Conservation (phyloP, 306 rosid genomes). For the Mimosa pudica region DNA sequence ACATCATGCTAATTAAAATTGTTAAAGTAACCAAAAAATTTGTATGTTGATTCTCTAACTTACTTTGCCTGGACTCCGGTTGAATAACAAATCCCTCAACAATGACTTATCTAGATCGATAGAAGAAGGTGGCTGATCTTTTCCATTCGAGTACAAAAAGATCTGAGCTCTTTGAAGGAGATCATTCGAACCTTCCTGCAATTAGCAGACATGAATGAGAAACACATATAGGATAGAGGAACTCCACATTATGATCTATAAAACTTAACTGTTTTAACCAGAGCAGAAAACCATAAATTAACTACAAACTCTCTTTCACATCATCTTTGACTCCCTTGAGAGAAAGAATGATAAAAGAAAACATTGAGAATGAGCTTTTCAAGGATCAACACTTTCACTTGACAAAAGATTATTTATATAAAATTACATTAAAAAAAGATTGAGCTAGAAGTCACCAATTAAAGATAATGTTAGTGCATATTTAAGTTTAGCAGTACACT, state of each 20-base stretch:
- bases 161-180: conserved; percentile 84
- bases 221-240: not conserved
- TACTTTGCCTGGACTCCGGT: conserved; percentile 91
- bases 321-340: not conserved
- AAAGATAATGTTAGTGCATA: not conserved
- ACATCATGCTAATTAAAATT: not conserved
- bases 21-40: not conserved
- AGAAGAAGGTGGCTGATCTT: conserved; percentile 79
- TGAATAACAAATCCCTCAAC: conserved; percentile 84
- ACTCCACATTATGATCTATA: not conserved
- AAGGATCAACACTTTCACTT: conserved; percentile 9
- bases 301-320: conserved; percentile 3
- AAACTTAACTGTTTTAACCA: conserved; percentile 6
- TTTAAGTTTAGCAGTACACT: not conserved
- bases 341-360: not conserved
- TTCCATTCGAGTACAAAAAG: conserved; percentile 86
- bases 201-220: conserved; percentile 32
- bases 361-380: not conserved
- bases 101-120: conserved; percentile 75
- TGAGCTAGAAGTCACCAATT: not conserved
- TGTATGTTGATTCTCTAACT: conserved; percentile 10
- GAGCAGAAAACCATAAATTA: conserved; percentile 9
- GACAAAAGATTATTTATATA: not conserved
- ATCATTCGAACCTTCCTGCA: conserved; percentile 81
- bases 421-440: not conserved